phyloP scores from a whole-genome alignment of 2,329 filamentous ascomycete species.

The Pyricularia grisea region DNA sequence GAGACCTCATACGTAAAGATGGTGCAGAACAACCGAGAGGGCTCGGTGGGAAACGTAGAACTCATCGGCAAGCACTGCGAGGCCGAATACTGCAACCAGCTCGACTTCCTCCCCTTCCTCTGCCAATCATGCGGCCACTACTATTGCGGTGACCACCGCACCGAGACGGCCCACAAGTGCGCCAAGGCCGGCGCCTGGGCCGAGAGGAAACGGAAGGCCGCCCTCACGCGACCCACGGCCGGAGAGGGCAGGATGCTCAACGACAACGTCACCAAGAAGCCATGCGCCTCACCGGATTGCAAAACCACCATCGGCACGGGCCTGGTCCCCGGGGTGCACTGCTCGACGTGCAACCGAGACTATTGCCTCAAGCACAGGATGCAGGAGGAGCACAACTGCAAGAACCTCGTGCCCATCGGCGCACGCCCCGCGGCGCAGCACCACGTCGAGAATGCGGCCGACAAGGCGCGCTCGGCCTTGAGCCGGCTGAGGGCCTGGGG shows the following conservation, averaged over 20 bases:
- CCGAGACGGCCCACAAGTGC: conserved; percentile 71
- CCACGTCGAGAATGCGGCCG: conserved; percentile 38
- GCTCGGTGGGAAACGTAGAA: conserved; percentile 52
- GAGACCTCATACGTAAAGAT: conserved; percentile 59
- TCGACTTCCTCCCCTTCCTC: conserved; percentile 91
- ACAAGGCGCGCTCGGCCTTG: conserved; percentile 66
- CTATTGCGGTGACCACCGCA: conserved; percentile 90
- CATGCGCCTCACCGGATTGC: conserved; percentile 57
- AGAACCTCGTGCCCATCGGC: conserved; percentile 55
- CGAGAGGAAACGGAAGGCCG: conserved; percentile 42
- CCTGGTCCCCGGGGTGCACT: conserved; percentile 60
- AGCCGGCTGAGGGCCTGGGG: conserved; percentile 75
- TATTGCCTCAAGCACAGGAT: conserved; percentile 75
- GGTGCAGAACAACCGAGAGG: conserved; percentile 22
- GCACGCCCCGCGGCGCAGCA: conserved; percentile 26
- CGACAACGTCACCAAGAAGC: conserved; percentile 50
- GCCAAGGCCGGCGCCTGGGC: conserved; percentile 53
- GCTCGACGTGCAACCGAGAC: conserved; percentile 58
- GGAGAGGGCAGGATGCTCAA: conserved; percentile 44
- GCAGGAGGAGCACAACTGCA: conserved; percentile 76
- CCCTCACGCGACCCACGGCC: conserved; percentile 42
- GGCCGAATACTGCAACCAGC: conserved; percentile 81
- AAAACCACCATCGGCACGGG: conserved; percentile 63
- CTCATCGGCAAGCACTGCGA: conserved; percentile 88
- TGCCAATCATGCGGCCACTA: conserved; percentile 81